Conservation (phyloP, 306 rosid genomes). For the Trichosanthes cucumerina region DNA sequence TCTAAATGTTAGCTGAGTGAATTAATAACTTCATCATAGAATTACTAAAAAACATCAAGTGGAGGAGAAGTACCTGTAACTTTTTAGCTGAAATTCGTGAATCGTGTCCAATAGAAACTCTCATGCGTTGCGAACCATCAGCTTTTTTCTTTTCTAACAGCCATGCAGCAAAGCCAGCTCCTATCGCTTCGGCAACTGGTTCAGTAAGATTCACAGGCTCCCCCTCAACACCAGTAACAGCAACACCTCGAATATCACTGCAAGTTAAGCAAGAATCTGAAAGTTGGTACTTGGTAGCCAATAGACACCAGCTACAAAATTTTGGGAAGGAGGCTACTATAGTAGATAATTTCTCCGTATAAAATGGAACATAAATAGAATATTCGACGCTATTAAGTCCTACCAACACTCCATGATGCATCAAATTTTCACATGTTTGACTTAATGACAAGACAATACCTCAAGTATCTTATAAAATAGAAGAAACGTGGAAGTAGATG, state of each 20-base stretch:
- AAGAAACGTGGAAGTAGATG: not conserved
- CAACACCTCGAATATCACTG: slow-evolving; percentile 94
- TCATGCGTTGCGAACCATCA: slow-evolving; percentile 39
- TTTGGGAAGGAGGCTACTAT: not conserved
- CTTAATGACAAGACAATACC: not conserved
- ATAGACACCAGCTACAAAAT: not conserved
- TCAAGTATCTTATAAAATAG: not conserved
- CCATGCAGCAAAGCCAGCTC: slow-evolving; percentile 89
- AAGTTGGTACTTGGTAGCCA: slow-evolving; percentile 6
- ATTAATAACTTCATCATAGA: not conserved
- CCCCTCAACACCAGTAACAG: slow-evolving; percentile 83
- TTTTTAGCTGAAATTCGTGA: slow-evolving; percentile 75
- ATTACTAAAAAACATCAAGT: not conserved
- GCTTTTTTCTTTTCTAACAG: slow-evolving; percentile 64
- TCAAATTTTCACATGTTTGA: not conserved
- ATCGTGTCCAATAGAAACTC: slow-evolving; percentile 84
- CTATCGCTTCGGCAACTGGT: slow-evolving; percentile 86
- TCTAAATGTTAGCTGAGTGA: not conserved
- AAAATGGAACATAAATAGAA: not conserved
- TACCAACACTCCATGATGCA: not conserved
- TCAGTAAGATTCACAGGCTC: slow-evolving; percentile 77
- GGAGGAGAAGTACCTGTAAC: slow-evolving; percentile 50
- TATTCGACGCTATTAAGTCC: not conserved
- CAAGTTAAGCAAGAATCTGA: slow-evolving; percentile 18
- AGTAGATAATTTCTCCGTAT: not conserved